Percentiles rank a stretch among this genome's conserved stretches.
phyloP scores from a whole-genome alignment of 768 basidiomycete genomes.

The Pisolithus tinctorius region DNA sequence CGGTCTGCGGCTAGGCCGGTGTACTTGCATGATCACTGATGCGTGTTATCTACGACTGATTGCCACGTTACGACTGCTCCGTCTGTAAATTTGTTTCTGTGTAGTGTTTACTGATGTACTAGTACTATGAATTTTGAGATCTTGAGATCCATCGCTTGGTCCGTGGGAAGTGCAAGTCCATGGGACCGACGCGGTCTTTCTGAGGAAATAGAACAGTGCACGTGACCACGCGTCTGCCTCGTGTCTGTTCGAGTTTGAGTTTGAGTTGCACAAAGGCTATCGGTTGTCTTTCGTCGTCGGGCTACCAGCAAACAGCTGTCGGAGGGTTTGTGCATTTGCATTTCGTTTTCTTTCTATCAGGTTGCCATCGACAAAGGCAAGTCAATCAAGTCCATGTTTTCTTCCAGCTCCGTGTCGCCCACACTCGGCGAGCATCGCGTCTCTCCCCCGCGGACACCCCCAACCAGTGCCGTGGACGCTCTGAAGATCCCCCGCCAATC shows the following conservation, averaged over 20 bases:
- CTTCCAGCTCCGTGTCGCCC: conserved; percentile 22
- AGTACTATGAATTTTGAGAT: too few relatives aligned
- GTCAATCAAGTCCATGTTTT: conserved; percentile 14
- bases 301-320: too few relatives aligned
- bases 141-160: neutral
- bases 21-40: neutral
- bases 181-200: conserved; percentile 4
- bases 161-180: neutral
- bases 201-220: conserved; percentile 17
- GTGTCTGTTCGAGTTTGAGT: conserved; percentile 25
- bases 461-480: conserved; percentile 20
- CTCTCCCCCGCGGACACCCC: conserved; percentile 26
- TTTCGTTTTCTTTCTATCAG: neutral
- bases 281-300: conserved; percentile 6
- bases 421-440: conserved; percentile 23
- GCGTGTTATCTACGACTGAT: neutral
- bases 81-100: too few relatives aligned
- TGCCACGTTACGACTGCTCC: neutral
- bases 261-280: conserved; percentile 20
- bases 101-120: too few relatives aligned
- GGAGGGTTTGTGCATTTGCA: conserved; percentile 1
- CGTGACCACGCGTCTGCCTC: conserved; percentile 31
- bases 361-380: conserved; percentile 8
- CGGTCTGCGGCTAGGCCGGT: conserved; percentile 11
- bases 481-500: conserved; percentile 26